Conservation (phyloP, 345 rosid genomes). For the Brassica carinata region DNA sequence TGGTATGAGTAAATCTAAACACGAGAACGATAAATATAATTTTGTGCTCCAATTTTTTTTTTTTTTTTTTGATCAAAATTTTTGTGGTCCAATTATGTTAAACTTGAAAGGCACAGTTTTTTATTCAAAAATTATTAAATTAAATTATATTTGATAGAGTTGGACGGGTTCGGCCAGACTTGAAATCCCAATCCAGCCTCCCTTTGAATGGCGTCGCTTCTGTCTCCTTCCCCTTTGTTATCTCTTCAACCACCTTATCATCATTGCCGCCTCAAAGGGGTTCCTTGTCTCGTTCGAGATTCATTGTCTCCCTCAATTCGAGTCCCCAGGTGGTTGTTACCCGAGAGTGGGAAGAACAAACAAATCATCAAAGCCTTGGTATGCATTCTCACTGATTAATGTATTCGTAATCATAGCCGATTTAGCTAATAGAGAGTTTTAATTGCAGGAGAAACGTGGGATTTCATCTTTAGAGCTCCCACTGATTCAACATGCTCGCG, state of each 20-base stretch:
- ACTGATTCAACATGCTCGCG: conserved; percentile 69
- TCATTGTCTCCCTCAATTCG: conserved; percentile 26
- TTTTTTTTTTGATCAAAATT: too few species aligned
- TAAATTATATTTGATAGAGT: too few species aligned
- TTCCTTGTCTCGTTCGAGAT: not conserved
- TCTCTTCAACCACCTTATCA: conserved; percentile 32
- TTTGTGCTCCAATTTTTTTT: too few species aligned
- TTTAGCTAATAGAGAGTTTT: not conserved
- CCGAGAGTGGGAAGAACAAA: conserved; percentile 88
- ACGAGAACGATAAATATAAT: too few species aligned
- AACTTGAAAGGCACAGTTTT: too few species aligned
- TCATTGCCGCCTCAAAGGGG: conserved; percentile 19
- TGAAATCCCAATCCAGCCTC: conserved; percentile 24
- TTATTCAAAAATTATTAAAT: too few species aligned
- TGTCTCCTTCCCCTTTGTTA: conserved; percentile 37
- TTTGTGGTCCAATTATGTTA: too few species aligned
- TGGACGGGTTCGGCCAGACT: too few species aligned
- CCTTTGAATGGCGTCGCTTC: conserved; percentile 41
- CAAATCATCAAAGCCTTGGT: conserved; percentile 85
- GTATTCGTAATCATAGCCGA: not conserved
- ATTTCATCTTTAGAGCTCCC: conserved; percentile 85
- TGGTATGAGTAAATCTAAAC: too few species aligned
- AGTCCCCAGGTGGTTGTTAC: conserved; percentile 81
- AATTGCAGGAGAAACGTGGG: conserved; percentile 59
- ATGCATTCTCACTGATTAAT: not conserved